These are phyloP conservation scores for Phytophthora melonis DNA, from an alignment of 352 stramenopile genomes.

Conservation along the genomic window DNA sequence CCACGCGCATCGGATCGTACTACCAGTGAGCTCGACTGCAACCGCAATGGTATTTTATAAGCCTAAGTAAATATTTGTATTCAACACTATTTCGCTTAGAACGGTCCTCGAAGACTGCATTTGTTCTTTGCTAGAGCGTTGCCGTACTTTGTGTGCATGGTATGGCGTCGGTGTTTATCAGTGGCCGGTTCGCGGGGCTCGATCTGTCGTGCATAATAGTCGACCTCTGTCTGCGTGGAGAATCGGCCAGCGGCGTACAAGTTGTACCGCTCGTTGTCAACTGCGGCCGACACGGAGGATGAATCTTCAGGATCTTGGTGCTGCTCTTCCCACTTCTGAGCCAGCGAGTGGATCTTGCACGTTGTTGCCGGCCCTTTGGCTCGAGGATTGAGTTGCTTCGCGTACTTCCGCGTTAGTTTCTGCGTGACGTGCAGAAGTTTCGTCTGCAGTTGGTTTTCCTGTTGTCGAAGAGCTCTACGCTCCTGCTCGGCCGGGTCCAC, in stretches of 20 bases:
- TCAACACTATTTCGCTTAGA: slow-evolving; percentile 33
- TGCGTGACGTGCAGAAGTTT: slow-evolving; percentile 67
- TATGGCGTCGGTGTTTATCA: slow-evolving; percentile 56
- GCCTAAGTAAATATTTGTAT: background rate
- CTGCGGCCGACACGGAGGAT: slow-evolving; percentile 4
- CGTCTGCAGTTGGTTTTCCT: slow-evolving; percentile 52
- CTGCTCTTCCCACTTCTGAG: slow-evolving; percentile 56
- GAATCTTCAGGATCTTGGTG: slow-evolving; percentile 39
- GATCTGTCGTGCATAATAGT: slow-evolving; percentile 66
- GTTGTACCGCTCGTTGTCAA: slow-evolving; percentile 54
- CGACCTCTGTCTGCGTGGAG: slow-evolving; percentile 63
- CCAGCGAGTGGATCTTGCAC: slow-evolving; percentile 49
- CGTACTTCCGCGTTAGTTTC: slow-evolving; percentile 82
- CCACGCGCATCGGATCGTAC: slow-evolving; percentile 62
- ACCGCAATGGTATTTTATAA: background rate
- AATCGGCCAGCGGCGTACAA: slow-evolving; percentile 69
- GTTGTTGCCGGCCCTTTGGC: slow-evolving; percentile 24
- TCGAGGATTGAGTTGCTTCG: slow-evolving; percentile 51
- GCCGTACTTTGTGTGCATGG: slow-evolving; percentile 76
- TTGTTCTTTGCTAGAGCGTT: slow-evolving; percentile 64
- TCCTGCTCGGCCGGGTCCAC: slow-evolving; percentile 26
- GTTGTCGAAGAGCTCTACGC: slow-evolving; percentile 36
- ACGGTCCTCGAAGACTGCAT: slow-evolving; percentile 64
- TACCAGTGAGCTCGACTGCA: slow-evolving; percentile 53
- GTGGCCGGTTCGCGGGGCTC: slow-evolving; percentile 57